These are phyloP conservation scores for Phytophthora cryptogea DNA, from an alignment of 352 stramenopile genomes.

Conservation along the genomic window DNA sequence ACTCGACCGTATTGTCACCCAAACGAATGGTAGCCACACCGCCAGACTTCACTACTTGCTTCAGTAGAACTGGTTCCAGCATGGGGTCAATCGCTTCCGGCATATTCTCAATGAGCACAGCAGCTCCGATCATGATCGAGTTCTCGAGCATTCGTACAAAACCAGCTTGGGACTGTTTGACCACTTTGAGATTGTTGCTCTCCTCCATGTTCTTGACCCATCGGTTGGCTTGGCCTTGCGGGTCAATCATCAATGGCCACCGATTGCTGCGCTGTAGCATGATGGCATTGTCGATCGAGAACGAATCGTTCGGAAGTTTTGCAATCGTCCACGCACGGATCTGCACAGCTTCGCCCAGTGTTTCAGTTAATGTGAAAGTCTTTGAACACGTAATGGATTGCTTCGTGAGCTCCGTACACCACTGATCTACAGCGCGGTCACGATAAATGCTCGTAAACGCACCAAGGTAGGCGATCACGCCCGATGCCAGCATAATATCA, in stretches of 20 bases:
- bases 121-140: constrained; percentile 93
- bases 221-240: constrained; percentile 93
- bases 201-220: constrained; percentile 97
- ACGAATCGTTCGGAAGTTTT: constrained; percentile 95
- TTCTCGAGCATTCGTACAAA: constrained; percentile 97
- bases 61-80: constrained; percentile 93
- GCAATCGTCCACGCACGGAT: constrained; percentile 95
- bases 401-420: constrained; percentile 63
- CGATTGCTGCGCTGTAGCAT: constrained; percentile 92
- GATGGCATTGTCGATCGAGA: constrained; percentile 96
- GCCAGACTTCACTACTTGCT: constrained; percentile 92
- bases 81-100: constrained; percentile 94
- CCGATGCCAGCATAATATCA: constrained; percentile 93
- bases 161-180: constrained; percentile 92
- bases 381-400: constrained; percentile 85
- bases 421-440: constrained; percentile 88
- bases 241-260: constrained; percentile 97
- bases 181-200: constrained; percentile 90
- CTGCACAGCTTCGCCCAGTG: constrained; percentile 91
- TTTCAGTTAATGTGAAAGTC: constrained; percentile 82
- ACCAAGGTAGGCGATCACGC: constrained; percentile 95
- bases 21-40: constrained; percentile 91
- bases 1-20: constrained; percentile 95
- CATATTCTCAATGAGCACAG: constrained; percentile 94
- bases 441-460: constrained; percentile 93